phyloP scores from a whole-genome alignment of 106 monocot species.

The Dioscorea zingiberensis region DNA sequence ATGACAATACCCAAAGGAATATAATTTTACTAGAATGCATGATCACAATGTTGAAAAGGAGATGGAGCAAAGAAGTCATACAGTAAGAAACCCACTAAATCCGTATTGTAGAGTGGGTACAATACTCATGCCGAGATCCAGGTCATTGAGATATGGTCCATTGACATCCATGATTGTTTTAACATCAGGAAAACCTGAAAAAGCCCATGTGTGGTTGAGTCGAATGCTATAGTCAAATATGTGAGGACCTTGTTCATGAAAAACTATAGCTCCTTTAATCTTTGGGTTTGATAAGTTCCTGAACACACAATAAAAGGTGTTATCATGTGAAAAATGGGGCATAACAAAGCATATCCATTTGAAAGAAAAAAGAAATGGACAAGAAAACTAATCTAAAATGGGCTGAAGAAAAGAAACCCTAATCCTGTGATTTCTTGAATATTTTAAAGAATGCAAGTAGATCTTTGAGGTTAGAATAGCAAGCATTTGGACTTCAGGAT shows the following conservation, averaged over 20 bases:
- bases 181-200: slow-evolving; percentile 84
- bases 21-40: not conserved
- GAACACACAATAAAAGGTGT: slow-evolving; percentile 11
- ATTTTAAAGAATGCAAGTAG: no score
- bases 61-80: slow-evolving; percentile 23
- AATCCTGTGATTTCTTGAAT: no score
- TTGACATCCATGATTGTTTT: slow-evolving; percentile 90
- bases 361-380: not conserved
- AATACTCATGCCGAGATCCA: slow-evolving; percentile 59
- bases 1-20: no score
- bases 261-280: slow-evolving; percentile 81
- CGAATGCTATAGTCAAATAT: slow-evolving; percentile 90
- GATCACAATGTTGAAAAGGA: not conserved
- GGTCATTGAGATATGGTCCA: slow-evolving; percentile 76
- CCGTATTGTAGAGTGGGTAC: slow-evolving; percentile 80
- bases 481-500: no score
- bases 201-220: slow-evolving; percentile 89
- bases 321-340: not conserved
- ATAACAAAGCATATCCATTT: not conserved
- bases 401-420: no score
- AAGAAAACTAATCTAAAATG: no score
- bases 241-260: slow-evolving; percentile 71
- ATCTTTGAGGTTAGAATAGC: no score
- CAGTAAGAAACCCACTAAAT: slow-evolving; percentile 83
- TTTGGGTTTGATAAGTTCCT: slow-evolving; percentile 83